These are phyloP conservation scores for Fusarium dimerum DNA, from an alignment of 2,329 filamentous ascomycete genomes.

Conservation along the genomic window DNA sequence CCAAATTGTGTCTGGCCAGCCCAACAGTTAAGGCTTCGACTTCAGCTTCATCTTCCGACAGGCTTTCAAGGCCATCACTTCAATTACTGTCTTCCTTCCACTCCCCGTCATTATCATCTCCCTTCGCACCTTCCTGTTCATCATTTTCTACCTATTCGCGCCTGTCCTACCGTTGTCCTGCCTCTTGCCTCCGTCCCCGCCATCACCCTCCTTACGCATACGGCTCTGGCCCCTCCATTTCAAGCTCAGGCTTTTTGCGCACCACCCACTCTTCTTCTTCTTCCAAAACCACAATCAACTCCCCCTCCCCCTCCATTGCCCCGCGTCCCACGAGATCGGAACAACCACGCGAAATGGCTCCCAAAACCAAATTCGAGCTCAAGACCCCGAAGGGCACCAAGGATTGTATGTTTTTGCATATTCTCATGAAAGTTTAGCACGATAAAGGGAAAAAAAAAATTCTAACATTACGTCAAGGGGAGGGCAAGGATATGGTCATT, in stretches of 20 bases:
- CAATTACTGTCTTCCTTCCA: background rate
- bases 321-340: constrained; percentile 22
- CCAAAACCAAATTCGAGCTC: constrained; percentile 47
- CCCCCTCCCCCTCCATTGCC: constrained; percentile 18
- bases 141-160: background rate
- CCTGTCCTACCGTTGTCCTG: constrained; percentile 2
- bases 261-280: constrained; percentile 23
- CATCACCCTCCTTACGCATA: constrained; percentile 6
- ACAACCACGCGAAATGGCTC: constrained; percentile 28
- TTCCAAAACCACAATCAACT: constrained; percentile 7
- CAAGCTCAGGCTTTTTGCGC: constrained; percentile 22
- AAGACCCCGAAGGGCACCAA: constrained; percentile 92
- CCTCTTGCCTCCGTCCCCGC: constrained; percentile 5
- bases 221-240: constrained; percentile 21
- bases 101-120: background rate
- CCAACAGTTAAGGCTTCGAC: constrained; percentile 11
- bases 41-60: constrained; percentile 8
- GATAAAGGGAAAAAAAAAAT: background rate
- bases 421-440: background rate
- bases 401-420: constrained; percentile 59
- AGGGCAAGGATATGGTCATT: constrained; percentile 75
- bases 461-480: constrained; percentile 43
- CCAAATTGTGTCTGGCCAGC: constrained; percentile 26
- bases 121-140: background rate
- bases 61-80: constrained; percentile 11